Conservation (phyloP, 805 yeast genomes). For the Dipodascus geniculatus region DNA sequence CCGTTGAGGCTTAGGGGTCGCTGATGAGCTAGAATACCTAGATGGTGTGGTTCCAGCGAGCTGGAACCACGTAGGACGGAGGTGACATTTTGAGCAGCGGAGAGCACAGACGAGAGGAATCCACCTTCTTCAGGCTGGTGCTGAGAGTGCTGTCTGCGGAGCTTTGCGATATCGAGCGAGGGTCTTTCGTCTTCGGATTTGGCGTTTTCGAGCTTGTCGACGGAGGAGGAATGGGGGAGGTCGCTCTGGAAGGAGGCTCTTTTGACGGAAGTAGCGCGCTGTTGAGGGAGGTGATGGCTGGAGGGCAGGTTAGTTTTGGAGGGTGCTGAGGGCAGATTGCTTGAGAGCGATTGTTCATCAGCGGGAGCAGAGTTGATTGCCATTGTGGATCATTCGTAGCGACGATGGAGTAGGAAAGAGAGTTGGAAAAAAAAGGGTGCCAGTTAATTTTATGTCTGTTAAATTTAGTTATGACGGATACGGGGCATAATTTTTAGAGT, state of each 20-base stretch:
- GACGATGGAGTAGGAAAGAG: too few relatives aligned
- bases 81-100: constrained; percentile 24
- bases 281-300: background rate
- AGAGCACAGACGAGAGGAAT: constrained; percentile 12
- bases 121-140: background rate
- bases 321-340: too few relatives aligned
- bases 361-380: too few relatives aligned
- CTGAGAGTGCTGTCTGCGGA: background rate
- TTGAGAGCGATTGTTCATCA: too few relatives aligned
- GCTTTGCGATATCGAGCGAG: too few relatives aligned
- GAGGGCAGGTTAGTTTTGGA: background rate
- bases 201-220: background rate
- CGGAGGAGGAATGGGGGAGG: background rate
- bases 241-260: background rate
- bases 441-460: too few relatives aligned
- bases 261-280: background rate
- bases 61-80: constrained; percentile 10
- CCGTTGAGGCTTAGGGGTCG: background rate
- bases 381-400: too few relatives aligned
- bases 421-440: too few relatives aligned
- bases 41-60: background rate
- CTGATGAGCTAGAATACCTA: background rate
- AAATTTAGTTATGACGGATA: too few relatives aligned
- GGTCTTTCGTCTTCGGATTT: background rate
- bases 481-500: too few relatives aligned